Percentiles rank a stretch among this genome's conserved stretches.
Conservation (phyloP, 78 protist genomes). For the Creolimax fragrantissima region DNA sequence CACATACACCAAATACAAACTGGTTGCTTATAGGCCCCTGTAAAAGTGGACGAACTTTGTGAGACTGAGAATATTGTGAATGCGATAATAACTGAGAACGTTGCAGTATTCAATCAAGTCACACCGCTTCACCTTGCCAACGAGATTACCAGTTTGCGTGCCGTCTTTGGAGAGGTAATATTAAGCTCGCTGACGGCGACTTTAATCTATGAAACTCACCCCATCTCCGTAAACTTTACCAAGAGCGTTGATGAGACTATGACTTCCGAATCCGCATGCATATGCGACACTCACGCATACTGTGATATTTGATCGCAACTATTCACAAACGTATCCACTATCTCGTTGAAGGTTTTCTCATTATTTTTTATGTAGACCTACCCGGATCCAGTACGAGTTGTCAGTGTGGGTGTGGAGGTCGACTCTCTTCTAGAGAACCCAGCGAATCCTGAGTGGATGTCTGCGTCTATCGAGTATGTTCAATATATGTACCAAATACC, state of each 20-base stretch:
- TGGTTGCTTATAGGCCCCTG: background rate
- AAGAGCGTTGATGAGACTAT: no score
- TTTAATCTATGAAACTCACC: no score
- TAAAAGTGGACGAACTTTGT: constrained; percentile 42
- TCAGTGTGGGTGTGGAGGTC: constrained; percentile 59
- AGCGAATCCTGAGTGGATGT: constrained; percentile 41
- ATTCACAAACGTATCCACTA: no score
- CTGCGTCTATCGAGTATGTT: constrained; percentile 76
- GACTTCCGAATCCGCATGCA: no score
- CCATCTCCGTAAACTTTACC: no score
- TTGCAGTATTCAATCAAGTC: constrained; percentile 43
- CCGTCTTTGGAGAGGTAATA: constrained; percentile 83
- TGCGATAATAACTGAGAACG: constrained; percentile 27
- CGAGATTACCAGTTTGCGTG: constrained; percentile 70
- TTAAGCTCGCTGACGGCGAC: no score
- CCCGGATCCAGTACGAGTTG: constrained; percentile 90
- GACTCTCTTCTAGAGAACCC: constrained; percentile 60
- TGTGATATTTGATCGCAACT: no score
- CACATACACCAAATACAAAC: background rate
- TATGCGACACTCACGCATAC: no score
- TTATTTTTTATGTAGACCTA: no score
- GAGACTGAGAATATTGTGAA: constrained; percentile 46
- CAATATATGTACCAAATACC: constrained; percentile 53
- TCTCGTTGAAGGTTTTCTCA: no score
- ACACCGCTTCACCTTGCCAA: constrained; percentile 68